phyloP scores from a whole-genome alignment of 2,329 filamentous ascomycete genomes.

The Colletotrichum eleusines region DNA sequence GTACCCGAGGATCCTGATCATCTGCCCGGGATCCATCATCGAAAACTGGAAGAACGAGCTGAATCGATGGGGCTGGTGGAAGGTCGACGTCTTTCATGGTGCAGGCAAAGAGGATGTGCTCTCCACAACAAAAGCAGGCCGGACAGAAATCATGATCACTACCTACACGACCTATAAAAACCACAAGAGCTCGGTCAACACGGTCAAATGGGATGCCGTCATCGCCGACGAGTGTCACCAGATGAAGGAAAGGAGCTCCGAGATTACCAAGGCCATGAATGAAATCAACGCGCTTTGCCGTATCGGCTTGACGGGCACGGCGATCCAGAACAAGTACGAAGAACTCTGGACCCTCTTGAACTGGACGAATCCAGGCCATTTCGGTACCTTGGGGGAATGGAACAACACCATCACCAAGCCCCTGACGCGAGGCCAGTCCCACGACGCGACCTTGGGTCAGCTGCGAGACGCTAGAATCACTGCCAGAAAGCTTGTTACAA shows the following conservation, averaged over 20 bases:
- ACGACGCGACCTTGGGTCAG: conserved; percentile 87
- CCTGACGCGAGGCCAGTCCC: conserved; percentile 88
- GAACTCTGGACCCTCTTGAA: conserved; percentile 97
- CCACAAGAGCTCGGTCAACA: conserved; percentile 79
- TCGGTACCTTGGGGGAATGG: conserved; percentile 78
- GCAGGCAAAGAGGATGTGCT: conserved; percentile 75
- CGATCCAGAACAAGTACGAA: conserved; percentile 98
- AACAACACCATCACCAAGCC: conserved; percentile 81
- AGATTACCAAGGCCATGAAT: conserved; percentile 87
- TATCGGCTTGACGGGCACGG: conserved; percentile 93
- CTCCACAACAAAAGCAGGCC: conserved; percentile 78
- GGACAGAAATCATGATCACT: conserved; percentile 91
- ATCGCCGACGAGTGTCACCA: conserved; percentile 94
- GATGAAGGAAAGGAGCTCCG: conserved; percentile 83
- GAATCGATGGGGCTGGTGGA: conserved; percentile 95
- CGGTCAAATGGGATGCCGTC: conserved; percentile 91
- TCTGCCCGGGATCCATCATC: conserved; percentile 90
- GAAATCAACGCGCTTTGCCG: conserved; percentile 91
- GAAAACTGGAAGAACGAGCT: conserved; percentile 93
- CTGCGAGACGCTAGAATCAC: conserved; percentile 84
- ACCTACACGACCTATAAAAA: conserved; percentile 94
- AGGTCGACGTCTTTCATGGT: conserved; percentile 85
- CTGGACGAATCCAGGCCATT: conserved; percentile 90
- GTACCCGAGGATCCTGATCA: conserved; percentile 87
- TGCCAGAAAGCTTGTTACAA: conserved; percentile 85